Evolutionary conservation across 2,329 filamentous ascomycete species (phyloP).

Genomic region (Apiospora pterosperma): DNA sequence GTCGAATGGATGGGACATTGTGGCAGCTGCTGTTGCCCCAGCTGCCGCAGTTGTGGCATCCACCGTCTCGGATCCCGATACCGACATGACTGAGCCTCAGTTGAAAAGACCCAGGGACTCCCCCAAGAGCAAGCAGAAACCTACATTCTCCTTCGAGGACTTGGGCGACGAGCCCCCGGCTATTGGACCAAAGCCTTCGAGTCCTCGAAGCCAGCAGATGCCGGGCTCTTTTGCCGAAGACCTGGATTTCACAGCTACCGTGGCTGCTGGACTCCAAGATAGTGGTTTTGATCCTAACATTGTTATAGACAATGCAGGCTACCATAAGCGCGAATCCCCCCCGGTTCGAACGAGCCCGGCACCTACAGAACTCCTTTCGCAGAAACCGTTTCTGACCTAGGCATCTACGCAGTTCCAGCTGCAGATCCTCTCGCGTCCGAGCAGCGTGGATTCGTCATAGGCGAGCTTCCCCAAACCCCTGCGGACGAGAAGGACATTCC

Average conservation of each 20-base stretch:
- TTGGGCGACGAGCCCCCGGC: constrained; percentile 43
- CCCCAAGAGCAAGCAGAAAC: constrained; percentile 25
- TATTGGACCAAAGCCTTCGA: constrained; percentile 55
- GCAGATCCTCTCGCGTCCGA: constrained; percentile 11
- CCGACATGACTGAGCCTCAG: constrained; percentile 11
- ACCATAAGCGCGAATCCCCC: constrained; percentile 63
- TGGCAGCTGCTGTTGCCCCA: constrained; percentile 47
- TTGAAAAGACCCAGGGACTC: constrained; percentile 7
- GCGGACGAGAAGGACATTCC: constrained; percentile 28
- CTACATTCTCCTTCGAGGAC: constrained; percentile 33
- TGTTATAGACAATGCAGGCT: constrained; percentile 63
- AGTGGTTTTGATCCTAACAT: constrained; percentile 69
- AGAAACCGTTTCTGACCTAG: constrained; percentile 44
- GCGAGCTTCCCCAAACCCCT: constrained; percentile 42
- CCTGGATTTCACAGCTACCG: constrained; percentile 64
- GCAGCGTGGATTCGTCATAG: constrained; percentile 43
- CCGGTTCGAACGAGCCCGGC: constrained; percentile 50
- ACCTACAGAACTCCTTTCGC: constrained; percentile 48
- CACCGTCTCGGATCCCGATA: constrained; percentile 12
- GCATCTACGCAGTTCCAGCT: constrained; percentile 29
- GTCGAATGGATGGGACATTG: constrained; percentile 43
- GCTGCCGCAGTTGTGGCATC: constrained; percentile 27
- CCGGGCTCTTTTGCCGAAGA: constrained; percentile 67
- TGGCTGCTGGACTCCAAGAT: constrained; percentile 66
- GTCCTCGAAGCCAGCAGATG: constrained; percentile 47